Conservation (phyloP, 2,329 filamentous ascomycete species). For the Sporothrix protearum region DNA sequence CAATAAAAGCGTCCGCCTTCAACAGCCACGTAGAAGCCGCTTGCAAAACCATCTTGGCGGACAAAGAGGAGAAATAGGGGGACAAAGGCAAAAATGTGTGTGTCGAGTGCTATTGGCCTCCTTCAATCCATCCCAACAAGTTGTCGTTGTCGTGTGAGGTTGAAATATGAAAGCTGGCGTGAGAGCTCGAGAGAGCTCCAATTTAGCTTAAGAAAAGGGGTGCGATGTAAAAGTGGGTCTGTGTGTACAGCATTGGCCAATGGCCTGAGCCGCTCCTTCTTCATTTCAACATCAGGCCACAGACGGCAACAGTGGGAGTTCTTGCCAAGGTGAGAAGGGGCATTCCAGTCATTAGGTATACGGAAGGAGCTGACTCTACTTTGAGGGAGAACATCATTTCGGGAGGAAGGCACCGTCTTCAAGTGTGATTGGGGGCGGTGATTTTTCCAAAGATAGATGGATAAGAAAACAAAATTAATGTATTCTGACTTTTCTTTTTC, state of each 20-base stretch:
- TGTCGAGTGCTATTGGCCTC: not conserved
- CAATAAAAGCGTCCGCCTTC: slow-evolving; percentile 15
- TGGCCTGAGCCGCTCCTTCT: not conserved
- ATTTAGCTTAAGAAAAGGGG: slow-evolving; percentile 14
- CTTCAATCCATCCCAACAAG: not conserved
- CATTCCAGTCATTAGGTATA: too few relatives aligned
- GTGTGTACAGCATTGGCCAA: slow-evolving; percentile 5
- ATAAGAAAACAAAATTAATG: too few relatives aligned
- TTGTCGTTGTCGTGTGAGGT: slow-evolving; percentile 16
- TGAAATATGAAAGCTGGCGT: slow-evolving; percentile 2
- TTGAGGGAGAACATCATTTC: too few relatives aligned
- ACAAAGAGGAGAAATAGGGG: not conserved
- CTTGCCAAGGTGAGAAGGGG: not conserved
- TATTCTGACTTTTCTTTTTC: too few relatives aligned
- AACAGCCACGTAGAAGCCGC: slow-evolving; percentile 16
- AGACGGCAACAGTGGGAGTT: not conserved
- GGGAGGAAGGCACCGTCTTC: too few relatives aligned
- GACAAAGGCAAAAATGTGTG: not conserved
- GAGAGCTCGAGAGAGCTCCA: not conserved
- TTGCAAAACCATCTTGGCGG: slow-evolving; percentile 20
- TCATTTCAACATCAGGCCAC: slow-evolving; percentile 6
- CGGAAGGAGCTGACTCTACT: too few relatives aligned
- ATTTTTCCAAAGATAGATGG: too few relatives aligned
- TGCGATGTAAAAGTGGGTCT: slow-evolving; percentile 3
- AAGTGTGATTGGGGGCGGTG: too few relatives aligned